These are phyloP conservation scores for Saccharomycopsis babjevae DNA, from an alignment of 805 yeast genomes.

Conservation along the genomic window DNA sequence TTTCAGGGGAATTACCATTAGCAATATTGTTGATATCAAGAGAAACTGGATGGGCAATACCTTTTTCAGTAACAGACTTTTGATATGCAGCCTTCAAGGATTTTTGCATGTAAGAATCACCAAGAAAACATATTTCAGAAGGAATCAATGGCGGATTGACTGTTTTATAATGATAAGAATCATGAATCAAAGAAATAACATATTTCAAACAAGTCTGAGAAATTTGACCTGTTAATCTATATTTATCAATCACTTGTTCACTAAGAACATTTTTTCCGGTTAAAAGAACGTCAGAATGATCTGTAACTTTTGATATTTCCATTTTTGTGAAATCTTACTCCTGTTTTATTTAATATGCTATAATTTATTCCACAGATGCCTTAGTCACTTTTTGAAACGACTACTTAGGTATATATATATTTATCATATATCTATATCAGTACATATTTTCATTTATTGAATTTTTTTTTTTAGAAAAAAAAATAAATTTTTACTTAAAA, in stretches of 20 bases:
- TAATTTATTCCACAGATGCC: too few species aligned
- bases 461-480: too few species aligned
- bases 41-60: slow-evolving; percentile 86
- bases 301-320: slow-evolving; percentile 70
- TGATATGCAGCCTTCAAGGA: slow-evolving; percentile 53
- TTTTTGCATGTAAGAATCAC: slow-evolving; percentile 63
- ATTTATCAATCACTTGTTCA: slow-evolving; percentile 60
- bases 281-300: slow-evolving; percentile 62
- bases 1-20: slow-evolving; percentile 78
- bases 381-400: too few species aligned
- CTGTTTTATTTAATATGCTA: too few species aligned
- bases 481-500: too few species aligned
- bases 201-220: slow-evolving; percentile 73
- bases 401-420: too few species aligned
- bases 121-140: slow-evolving; percentile 69
- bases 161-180: slow-evolving; percentile 54
- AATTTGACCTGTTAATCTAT: slow-evolving; percentile 82
- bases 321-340: slow-evolving; percentile 24
- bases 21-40: slow-evolving; percentile 76
- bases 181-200: slow-evolving; percentile 55
- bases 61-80: slow-evolving; percentile 67
- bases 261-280: slow-evolving; percentile 62
- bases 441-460: too few species aligned
- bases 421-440: too few species aligned
- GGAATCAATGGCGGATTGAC: slow-evolving; percentile 36